A percentile compares a stretch with the other conserved stretches of the same genome.
Conservation (phyloP, 371 early-diverging fungal species). For the Lichtheimia ramosa region DNA sequence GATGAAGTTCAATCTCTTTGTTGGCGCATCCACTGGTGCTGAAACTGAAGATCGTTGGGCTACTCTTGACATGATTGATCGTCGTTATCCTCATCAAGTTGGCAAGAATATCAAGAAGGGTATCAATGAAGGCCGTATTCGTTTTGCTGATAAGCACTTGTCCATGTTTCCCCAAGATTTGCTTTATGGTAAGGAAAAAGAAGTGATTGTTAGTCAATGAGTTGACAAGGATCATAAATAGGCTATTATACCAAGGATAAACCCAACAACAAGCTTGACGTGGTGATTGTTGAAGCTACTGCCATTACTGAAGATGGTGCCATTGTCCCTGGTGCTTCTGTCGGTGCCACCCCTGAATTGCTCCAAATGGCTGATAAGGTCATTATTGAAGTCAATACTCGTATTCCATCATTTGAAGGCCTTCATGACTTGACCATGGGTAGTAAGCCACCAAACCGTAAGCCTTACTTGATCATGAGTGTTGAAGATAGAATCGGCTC, state of each 20-base stretch:
- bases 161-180: conserved; percentile 58
- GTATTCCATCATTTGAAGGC: conserved; percentile 55
- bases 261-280: conserved; percentile 43
- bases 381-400: conserved; percentile 57
- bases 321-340: conserved; percentile 56
- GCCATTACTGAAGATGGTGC: conserved; percentile 56
- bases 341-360: conserved; percentile 57
- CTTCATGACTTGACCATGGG: conserved; percentile 50
- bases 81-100: conserved; percentile 60
- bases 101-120: conserved; percentile 54
- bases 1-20: conserved; percentile 55
- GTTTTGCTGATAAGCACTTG: conserved; percentile 61
- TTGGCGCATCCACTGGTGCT: conserved; percentile 53
- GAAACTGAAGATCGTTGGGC: conserved; percentile 55
- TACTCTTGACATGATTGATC: conserved; percentile 51
- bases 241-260: conserved; percentile 51
- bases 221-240: neutral
- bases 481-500: conserved; percentile 54
- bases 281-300: conserved; percentile 57
- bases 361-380: conserved; percentile 55
- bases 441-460: conserved; percentile 44
- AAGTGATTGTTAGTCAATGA: too few species aligned
- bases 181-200: conserved; percentile 35
- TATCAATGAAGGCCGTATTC: conserved; percentile 53
- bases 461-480: conserved; percentile 49